Percentiles rank a stretch among this genome's conserved stretches.
Conservation (phyloP, 345 rosid species). For the Euphorbia peplus region DNA sequence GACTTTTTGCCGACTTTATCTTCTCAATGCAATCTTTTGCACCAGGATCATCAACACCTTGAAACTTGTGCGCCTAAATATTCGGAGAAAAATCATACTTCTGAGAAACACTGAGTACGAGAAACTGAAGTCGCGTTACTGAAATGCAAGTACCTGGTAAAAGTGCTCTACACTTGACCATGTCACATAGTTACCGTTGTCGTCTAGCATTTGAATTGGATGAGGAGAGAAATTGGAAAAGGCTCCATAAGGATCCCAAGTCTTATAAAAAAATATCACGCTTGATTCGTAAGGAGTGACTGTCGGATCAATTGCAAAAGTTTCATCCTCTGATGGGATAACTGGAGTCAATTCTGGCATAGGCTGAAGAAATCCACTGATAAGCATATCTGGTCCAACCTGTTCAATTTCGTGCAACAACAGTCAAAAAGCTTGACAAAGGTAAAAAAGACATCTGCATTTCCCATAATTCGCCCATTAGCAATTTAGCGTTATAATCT, state of each 20-base stretch:
- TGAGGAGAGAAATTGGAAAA: constrained; percentile 92
- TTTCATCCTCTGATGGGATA: constrained; percentile 77
- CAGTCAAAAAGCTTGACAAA: neutral
- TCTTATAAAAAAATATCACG: constrained; percentile 81
- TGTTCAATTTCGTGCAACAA: constrained; percentile 27
- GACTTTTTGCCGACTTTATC: constrained; percentile 66
- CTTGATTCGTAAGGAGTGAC: constrained; percentile 64
- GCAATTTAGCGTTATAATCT: neutral
- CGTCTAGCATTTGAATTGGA: constrained; percentile 66
- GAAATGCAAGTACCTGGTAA: constrained; percentile 63
- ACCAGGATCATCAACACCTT: constrained; percentile 49
- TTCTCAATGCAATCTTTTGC: constrained; percentile 58
- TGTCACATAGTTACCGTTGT: constrained; percentile 44
- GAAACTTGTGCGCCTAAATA: constrained; percentile 62
- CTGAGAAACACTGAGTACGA: neutral
- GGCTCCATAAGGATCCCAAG: constrained; percentile 95
- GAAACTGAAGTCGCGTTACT: constrained; percentile 10
- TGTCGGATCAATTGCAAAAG: constrained; percentile 79
- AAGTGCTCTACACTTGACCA: constrained; percentile 87
- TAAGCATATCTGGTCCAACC: constrained; percentile 95
- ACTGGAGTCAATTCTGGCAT: constrained; percentile 76
- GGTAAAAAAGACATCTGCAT: neutral
- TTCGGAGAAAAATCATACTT: neutral
- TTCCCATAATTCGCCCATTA: neutral
- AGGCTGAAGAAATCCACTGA: constrained; percentile 91